These are phyloP conservation scores for Daldinia childiae DNA, from an alignment of 495 filamentous ascomycete genomes.

Conservation along the genomic window DNA sequence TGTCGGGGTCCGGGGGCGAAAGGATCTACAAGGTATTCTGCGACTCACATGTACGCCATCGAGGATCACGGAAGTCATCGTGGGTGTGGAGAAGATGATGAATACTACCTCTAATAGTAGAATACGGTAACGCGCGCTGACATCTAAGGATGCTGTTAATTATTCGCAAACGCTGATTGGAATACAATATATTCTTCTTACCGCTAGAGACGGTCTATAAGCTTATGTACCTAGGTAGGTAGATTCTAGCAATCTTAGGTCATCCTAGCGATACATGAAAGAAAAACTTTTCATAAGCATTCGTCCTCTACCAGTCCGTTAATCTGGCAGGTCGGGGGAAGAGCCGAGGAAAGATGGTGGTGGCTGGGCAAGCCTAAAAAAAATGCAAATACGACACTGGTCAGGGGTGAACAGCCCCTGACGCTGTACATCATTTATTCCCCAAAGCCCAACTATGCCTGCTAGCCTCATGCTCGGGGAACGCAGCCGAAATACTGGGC, in stretches of 20 bases:
- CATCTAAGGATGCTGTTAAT: background rate
- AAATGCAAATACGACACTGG: conserved; percentile 22
- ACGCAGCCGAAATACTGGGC: conserved; percentile 7
- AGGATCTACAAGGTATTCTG: conserved; percentile 9
- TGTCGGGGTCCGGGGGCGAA: conserved; percentile 23
- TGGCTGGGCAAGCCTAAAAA: background rate
- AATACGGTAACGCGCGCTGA: background rate
- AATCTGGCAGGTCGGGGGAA: background rate
- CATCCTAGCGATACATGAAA: conserved; percentile 16
- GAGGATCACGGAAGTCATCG: conserved; percentile 16
- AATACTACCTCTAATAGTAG: background rate
- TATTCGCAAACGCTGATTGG: conserved; percentile 17
- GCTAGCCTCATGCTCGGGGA: conserved; percentile 4
- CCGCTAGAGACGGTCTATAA: conserved; percentile 15
- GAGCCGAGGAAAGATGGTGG: background rate
- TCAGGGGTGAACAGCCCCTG: conserved; percentile 6
- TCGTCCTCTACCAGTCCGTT: background rate
- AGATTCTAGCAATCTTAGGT: conserved; percentile 10
- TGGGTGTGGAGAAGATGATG: background rate
- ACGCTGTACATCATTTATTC: conserved; percentile 16
- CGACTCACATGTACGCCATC: background rate
- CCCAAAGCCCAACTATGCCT: conserved; percentile 4
- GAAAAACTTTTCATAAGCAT: background rate
- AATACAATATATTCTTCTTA: background rate
- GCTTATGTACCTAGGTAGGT: too few species aligned